phyloP scores from a whole-genome alignment of 1,139 yeast genomes.

The Yamadazyma triangularis region DNA sequence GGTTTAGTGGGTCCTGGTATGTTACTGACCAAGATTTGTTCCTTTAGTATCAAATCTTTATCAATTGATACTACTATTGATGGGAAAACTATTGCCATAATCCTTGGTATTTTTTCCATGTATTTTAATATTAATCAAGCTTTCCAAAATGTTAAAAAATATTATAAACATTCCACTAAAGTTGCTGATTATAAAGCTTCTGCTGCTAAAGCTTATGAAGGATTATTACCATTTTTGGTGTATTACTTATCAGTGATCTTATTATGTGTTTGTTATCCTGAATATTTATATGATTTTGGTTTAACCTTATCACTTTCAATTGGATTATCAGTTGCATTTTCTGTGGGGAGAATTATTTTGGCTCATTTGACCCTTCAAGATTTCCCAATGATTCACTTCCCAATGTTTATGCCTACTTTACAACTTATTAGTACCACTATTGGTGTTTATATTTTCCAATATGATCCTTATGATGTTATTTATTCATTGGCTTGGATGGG shows the following conservation, averaged over 20 bases:
- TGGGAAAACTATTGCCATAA: constrained; percentile 40
- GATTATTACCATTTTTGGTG: constrained; percentile 65
- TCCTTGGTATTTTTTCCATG: constrained; percentile 53
- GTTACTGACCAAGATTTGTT: constrained; percentile 47
- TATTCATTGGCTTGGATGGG: constrained; percentile 62
- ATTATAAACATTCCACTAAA: constrained; percentile 31
- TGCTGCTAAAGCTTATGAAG: constrained; percentile 45
- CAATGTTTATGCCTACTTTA: constrained; percentile 60
- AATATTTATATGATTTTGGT: constrained; percentile 43
- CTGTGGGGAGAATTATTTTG: constrained; percentile 84
- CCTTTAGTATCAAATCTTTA: constrained; percentile 30
- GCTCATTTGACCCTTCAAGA: constrained; percentile 79
- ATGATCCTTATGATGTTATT: constrained; percentile 35
- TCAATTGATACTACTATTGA: constrained; percentile 25
- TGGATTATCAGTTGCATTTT: constrained; percentile 75
- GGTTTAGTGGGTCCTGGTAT: constrained; percentile 67
- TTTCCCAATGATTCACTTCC: constrained; percentile 71
- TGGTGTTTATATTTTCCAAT: constrained; percentile 34
- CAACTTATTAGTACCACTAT: constrained; percentile 47
- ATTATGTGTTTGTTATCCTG: constrained; percentile 45
- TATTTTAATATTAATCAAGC: constrained; percentile 73
- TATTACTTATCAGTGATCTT: constrained; percentile 56
- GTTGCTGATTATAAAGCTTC: constrained; percentile 20
- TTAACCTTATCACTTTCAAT: constrained; percentile 64
- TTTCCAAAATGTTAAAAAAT: constrained; percentile 58